These are phyloP conservation scores for Gracilaria caudata DNA, from an alignment of 23 red algal species.

Conservation along the genomic window DNA sequence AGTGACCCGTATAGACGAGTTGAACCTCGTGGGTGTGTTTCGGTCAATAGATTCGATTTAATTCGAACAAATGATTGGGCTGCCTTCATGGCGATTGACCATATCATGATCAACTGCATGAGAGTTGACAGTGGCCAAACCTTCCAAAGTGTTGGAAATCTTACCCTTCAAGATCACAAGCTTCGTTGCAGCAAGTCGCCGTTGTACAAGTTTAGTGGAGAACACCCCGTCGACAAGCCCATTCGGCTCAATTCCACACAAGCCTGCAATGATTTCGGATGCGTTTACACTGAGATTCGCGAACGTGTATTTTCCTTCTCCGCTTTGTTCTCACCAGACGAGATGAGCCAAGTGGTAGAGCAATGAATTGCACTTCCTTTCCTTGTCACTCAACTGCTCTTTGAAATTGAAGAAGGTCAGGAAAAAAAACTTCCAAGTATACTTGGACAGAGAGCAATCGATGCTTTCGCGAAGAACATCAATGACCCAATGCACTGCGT, in stretches of 20 bases:
- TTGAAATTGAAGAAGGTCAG: neutral
- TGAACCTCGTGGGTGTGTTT: neutral
- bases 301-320: neutral
- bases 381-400: neutral
- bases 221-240: neutral
- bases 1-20: neutral
- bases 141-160: slow-evolving; percentile 6
- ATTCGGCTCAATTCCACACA: neutral
- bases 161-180: neutral
- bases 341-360: neutral
- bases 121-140: neutral
- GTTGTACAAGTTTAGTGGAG: neutral
- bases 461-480: neutral
- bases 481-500: slow-evolving; percentile 11
- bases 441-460: neutral
- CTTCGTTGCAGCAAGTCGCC: neutral
- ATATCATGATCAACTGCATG: neutral
- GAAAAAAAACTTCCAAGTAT: neutral
- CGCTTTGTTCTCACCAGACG: neutral
- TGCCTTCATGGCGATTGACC: neutral
- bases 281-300: neutral
- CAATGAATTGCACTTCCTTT: neutral
- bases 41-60: neutral
- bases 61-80: neutral
- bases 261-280: neutral